Conservation (phyloP, 192 early-diverging fungal species). For the Linnemannia zychae region DNA sequence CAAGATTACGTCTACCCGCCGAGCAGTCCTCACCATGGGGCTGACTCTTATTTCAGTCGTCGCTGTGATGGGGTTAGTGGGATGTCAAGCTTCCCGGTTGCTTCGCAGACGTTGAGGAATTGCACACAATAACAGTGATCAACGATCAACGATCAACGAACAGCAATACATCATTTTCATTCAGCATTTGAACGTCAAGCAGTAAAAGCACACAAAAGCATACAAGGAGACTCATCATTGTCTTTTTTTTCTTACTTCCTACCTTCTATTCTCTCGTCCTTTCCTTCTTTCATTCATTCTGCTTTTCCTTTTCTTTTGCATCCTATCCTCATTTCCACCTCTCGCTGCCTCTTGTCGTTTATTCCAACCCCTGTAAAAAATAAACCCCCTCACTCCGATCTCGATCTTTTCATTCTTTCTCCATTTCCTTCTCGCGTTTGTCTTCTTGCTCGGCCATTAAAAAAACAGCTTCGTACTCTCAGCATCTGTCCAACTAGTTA, state of each 20-base stretch:
- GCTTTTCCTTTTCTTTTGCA: constrained; percentile 7
- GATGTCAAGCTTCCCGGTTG: constrained; percentile 49
- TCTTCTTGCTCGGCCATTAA: neutral
- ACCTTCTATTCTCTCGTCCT: constrained; percentile 1
- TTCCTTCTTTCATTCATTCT: neutral
- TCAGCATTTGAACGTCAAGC: constrained; percentile 23
- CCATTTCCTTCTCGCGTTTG: constrained; percentile 2
- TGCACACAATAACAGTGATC: too few relatives aligned
- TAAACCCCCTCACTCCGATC: too few relatives aligned
- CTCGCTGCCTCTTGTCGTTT: too few relatives aligned
- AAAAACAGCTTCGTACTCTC: neutral
- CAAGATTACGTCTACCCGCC: constrained; percentile 50
- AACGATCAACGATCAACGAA: too few relatives aligned
- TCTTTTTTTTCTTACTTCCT: constrained; percentile 5
- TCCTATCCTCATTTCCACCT: too few relatives aligned
- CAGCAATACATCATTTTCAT: constrained; percentile 31
- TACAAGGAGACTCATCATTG: constrained; percentile 48
- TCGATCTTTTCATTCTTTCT: neutral
- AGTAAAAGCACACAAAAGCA: constrained; percentile 16
- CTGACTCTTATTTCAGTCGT: constrained; percentile 43
- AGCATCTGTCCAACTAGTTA: neutral
- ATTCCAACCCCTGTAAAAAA: too few relatives aligned
- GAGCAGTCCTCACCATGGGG: constrained; percentile 47
- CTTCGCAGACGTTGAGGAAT: constrained; percentile 54
- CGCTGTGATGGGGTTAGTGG: constrained; percentile 51